A percentile compares a stretch with the other conserved stretches of the same genome.
phyloP scores from a whole-genome alignment of 2,329 filamentous ascomycete genomes.

The Aspergillus flavus region DNA sequence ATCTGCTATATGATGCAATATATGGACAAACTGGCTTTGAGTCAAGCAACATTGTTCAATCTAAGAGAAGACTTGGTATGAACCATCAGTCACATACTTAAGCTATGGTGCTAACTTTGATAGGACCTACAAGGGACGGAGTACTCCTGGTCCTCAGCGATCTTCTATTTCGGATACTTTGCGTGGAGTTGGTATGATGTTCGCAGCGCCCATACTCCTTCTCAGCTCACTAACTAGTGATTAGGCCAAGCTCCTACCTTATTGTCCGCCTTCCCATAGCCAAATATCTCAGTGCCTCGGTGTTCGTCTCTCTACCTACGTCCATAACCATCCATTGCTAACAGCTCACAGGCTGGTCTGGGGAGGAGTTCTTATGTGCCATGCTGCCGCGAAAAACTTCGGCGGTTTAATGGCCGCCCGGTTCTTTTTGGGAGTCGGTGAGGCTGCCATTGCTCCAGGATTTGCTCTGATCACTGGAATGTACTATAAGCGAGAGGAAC shows the following conservation, averaged over 20 bases:
- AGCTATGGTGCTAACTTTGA: background rate
- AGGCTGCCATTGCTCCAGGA: slow-evolving; percentile 33
- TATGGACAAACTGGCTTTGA: slow-evolving; percentile 37
- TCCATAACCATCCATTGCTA: slow-evolving; percentile 5
- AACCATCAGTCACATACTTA: background rate
- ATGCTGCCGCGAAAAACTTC: slow-evolving; percentile 32
- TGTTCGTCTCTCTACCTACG: slow-evolving; percentile 25
- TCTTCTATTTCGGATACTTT: slow-evolving; percentile 41
- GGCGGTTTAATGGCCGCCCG: slow-evolving; percentile 43
- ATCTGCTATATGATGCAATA: slow-evolving; percentile 34
- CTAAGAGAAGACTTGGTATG: slow-evolving; percentile 28
- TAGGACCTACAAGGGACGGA: slow-evolving; percentile 30
- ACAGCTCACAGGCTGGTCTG: slow-evolving; percentile 25
- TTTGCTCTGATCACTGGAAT: slow-evolving; percentile 43
- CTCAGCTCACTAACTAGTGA: background rate
- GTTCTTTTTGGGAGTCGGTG: slow-evolving; percentile 38
- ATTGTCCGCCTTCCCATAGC: slow-evolving; percentile 37
- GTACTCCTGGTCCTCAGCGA: slow-evolving; percentile 35
- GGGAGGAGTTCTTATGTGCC: slow-evolving; percentile 37
- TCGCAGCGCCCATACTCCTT: no score
- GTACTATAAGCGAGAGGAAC: slow-evolving; percentile 39
- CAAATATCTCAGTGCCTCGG: slow-evolving; percentile 31
- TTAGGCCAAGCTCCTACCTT: slow-evolving; percentile 37
- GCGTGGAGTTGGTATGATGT: slow-evolving; percentile 36
- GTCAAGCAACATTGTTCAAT: slow-evolving; percentile 31